Evolutionary conservation across 805 yeast genomes (phyloP), one percentile per base, ranked within the genome.

Genomic region (Teunomyces tritomae): DNA sequence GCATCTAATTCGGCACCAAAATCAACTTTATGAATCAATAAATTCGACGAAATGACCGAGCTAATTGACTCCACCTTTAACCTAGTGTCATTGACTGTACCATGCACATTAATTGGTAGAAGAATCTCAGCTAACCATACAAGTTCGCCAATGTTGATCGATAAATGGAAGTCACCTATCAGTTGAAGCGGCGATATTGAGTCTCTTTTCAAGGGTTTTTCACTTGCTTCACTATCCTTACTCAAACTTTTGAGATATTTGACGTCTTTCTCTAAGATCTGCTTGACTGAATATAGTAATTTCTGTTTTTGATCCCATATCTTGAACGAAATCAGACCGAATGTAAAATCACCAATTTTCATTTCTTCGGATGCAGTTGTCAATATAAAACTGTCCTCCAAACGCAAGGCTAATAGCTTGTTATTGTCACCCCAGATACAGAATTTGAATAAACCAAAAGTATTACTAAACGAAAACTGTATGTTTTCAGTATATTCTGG

Each of bases 121-220:
- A 65, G 35, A 7, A 59, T 14, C 13, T 57, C 62, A 5, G 62
- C 24, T 7, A 51, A 33, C 57, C 60, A 64, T 2, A 50, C 37
- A 14, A 61, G 44, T 35, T 65, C 62, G 10, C 51, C 51, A 10
- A 64, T 42, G 20, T 54, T 55, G 8, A 60, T 34, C 40, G 50
- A 50, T 20, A 60, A 32, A 1, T 53, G 28, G 14, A 56, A 45
- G 20, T 51, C 53, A 6, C 47, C 49, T 2, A 45, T 20, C 16
- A 20, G 29, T 8, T 16, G 8, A 8, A 45, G 36, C 8, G n/a
- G 16, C 2, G 26, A 28, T 11, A 4, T 28, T 11, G 33, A 14
- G 2, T 17, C n/a, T 16, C 13, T 9, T 17, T 24, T 33, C n/a
- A 28, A 20, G 10, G 5, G 26, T 5, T 24, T 10, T n/a, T 10